Evolutionary conservation across 371 early-diverging fungal species (phyloP).

Genomic region (Mortierella sp.): DNA sequence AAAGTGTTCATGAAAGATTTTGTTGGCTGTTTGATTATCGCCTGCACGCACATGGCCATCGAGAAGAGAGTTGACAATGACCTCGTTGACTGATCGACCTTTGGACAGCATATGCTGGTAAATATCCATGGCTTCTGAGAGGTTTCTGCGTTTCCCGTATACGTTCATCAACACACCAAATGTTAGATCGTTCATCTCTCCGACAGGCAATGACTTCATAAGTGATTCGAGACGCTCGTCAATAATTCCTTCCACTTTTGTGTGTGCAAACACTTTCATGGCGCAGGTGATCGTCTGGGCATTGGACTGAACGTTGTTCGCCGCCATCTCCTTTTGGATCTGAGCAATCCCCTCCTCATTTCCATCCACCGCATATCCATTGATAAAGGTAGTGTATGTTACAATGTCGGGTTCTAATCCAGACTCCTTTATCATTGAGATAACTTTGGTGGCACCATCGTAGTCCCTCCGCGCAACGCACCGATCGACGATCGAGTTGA

Average conservation of each 20-base stretch:
- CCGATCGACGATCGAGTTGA: slow-evolving; percentile 59
- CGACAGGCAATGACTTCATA: slow-evolving; percentile 27
- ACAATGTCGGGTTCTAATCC: slow-evolving; percentile 48
- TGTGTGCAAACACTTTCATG: slow-evolving; percentile 54
- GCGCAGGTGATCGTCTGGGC: slow-evolving; percentile 59
- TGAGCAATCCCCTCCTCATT: slow-evolving; percentile 42
- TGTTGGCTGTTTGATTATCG: slow-evolving; percentile 25
- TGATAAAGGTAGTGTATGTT: slow-evolving; percentile 44
- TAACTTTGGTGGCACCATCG: slow-evolving; percentile 50
- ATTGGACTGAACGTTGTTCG: slow-evolving; percentile 56
- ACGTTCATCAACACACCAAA: slow-evolving; percentile 47
- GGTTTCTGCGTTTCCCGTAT: slow-evolving; percentile 45
- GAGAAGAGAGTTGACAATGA: slow-evolving; percentile 40
- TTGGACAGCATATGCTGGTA: slow-evolving; percentile 29
- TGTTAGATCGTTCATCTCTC: slow-evolving; percentile 41
- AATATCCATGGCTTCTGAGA: slow-evolving; percentile 32
- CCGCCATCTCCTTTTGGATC: slow-evolving; percentile 42
- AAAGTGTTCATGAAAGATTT: slow-evolving; percentile 44
- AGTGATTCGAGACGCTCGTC: slow-evolving; percentile 29
- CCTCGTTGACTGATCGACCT: slow-evolving; percentile 25
- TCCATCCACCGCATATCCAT: slow-evolving; percentile 38
- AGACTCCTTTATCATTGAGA: slow-evolving; percentile 49
- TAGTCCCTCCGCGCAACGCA: slow-evolving; percentile 53
- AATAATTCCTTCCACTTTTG: slow-evolving; percentile 13
- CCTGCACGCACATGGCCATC: slow-evolving; percentile 37